These are phyloP conservation scores for Aspergillus tamarii DNA, from an alignment of 2,329 filamentous ascomycete genomes.

Conservation along the genomic window DNA sequence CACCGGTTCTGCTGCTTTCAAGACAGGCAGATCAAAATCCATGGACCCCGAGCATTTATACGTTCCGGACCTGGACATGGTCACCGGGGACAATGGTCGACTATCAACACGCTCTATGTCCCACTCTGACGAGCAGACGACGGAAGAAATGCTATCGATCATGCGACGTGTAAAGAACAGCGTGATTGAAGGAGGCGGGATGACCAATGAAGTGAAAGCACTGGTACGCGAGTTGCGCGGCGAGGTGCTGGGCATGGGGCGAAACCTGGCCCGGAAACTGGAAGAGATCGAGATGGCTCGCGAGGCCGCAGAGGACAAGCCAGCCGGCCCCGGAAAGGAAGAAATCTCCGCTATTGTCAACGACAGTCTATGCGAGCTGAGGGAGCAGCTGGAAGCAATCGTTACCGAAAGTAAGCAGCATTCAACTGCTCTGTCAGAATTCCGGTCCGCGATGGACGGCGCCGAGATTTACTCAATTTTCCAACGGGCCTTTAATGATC, in stretches of 20 bases:
- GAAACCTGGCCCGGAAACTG: conserved; percentile 83
- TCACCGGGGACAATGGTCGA: conserved; percentile 26
- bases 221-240: conserved; percentile 86
- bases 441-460: conserved; percentile 70
- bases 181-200: conserved; percentile 80
- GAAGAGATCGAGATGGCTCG: conserved; percentile 59
- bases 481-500: conserved; percentile 69
- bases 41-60: conserved; percentile 30
- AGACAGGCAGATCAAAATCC: conserved; percentile 38
- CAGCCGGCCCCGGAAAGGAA: conserved; percentile 58
- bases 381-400: conserved; percentile 78
- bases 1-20: conserved; percentile 32
- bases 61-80: conserved; percentile 27
- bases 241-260: conserved; percentile 91
- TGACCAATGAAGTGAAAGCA: conserved; percentile 90
- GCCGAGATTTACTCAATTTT: conserved; percentile 86
- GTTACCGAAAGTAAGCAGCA: conserved; percentile 75
- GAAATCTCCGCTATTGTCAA: conserved; percentile 79
- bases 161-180: conserved; percentile 90
- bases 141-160: conserved; percentile 79
- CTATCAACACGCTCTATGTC: conserved; percentile 27
- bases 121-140: conserved; percentile 57
- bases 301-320: conserved; percentile 50
- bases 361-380: conserved; percentile 78
- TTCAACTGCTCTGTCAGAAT: conserved; percentile 65